These are phyloP conservation scores for Saccharomycopsis amapae DNA, from an alignment of 805 yeast genomes.

Conservation along the genomic window DNA sequence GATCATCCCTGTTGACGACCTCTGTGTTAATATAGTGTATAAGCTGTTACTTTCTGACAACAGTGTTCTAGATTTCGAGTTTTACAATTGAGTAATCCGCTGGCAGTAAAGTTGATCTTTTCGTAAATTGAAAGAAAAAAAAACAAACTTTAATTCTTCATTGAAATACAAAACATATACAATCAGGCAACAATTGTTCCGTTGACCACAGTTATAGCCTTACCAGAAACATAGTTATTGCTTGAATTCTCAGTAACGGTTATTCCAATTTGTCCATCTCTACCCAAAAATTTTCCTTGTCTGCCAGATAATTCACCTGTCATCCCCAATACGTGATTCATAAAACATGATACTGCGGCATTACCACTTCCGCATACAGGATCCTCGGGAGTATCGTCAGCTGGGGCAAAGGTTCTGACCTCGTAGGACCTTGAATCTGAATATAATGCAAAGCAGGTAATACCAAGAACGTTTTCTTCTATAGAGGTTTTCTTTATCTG, in stretches of 20 bases:
- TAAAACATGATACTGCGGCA: conserved; percentile 28
- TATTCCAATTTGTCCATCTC: conserved; percentile 34
- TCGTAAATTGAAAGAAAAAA: too few relatives aligned
- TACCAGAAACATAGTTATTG: conserved; percentile 32
- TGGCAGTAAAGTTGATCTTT: too few relatives aligned
- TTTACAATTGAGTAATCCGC: too few relatives aligned
- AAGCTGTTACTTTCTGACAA: too few relatives aligned
- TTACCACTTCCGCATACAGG: conserved; percentile 53
- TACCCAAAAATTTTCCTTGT: conserved; percentile 35
- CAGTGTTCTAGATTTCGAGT: too few relatives aligned
- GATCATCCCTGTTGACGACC: too few relatives aligned
- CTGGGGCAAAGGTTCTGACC: conserved; percentile 40
- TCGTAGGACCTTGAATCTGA: conserved; percentile 25
- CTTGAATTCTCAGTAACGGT: conserved; percentile 24
- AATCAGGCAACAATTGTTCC: neutral
- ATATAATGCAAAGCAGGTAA: conserved; percentile 33
- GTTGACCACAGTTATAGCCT: conserved; percentile 29
- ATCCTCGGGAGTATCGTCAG: conserved; percentile 36
- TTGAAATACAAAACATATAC: too few relatives aligned
- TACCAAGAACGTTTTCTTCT: conserved; percentile 29
- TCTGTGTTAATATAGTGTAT: too few relatives aligned
- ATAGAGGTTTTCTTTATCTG: conserved; percentile 23
- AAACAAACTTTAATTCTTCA: too few relatives aligned
- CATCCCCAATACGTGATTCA: conserved; percentile 25
- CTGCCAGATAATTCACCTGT: conserved; percentile 25